A percentile compares a stretch with the other conserved stretches of the same genome.
Conservation (phyloP, 108 stramenopile genomes). For the Parietichytrium sp. region DNA sequence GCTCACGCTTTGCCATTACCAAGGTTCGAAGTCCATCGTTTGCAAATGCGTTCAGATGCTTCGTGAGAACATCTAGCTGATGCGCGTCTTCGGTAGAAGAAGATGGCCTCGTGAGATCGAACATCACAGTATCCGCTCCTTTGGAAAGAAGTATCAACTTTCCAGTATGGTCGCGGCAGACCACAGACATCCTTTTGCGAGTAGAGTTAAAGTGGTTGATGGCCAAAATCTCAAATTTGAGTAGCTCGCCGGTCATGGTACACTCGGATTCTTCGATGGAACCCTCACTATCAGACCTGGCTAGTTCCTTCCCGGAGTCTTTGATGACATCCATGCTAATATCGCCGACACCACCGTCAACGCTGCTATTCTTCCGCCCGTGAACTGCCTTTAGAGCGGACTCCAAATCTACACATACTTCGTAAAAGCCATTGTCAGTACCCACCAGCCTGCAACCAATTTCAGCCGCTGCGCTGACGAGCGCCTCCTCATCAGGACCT, state of each 20-base stretch:
- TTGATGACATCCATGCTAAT: no score
- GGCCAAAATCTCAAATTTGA: neutral
- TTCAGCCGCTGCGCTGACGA: constrained; percentile 54
- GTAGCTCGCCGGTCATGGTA: no score
- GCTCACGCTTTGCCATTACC: constrained; percentile 50
- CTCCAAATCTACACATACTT: neutral
- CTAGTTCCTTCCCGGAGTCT: no score
- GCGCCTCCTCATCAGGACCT: constrained; percentile 63
- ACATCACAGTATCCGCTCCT: constrained; percentile 64
- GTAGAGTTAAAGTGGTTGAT: constrained; percentile 17
- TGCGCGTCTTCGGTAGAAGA: constrained; percentile 34
- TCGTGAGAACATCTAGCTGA: constrained; percentile 13
- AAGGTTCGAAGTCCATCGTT: constrained; percentile 64
- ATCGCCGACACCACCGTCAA: neutral
- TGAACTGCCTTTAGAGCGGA: no score
- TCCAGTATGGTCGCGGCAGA: constrained; percentile 41
- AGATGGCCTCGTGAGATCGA: constrained; percentile 40
- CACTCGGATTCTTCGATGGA: neutral
- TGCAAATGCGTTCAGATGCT: constrained; percentile 53
- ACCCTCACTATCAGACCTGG: neutral
- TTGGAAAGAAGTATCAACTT: constrained; percentile 47
- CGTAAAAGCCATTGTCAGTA: neutral
- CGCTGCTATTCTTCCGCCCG: neutral
- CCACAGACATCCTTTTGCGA: constrained; percentile 66
- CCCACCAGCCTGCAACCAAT: constrained; percentile 17